A percentile compares a stretch with the other conserved stretches of the same genome.
Conservation (phyloP, 176 grass and related monocot genomes). For the Typha latifolia region DNA sequence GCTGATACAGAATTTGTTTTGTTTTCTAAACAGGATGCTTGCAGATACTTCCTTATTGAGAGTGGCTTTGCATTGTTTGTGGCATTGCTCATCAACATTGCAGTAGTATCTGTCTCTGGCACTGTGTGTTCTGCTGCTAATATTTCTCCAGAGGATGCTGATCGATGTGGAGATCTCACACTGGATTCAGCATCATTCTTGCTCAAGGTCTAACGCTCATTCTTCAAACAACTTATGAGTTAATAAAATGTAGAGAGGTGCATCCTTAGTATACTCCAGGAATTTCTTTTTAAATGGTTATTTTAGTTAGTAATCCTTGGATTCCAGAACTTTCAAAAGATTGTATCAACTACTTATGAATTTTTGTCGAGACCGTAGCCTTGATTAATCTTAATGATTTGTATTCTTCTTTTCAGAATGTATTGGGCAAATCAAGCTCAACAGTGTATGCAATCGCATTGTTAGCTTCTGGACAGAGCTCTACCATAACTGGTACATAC, state of each 20-base stretch:
- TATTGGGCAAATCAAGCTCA: slow-evolving; percentile 72
- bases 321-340: no score
- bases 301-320: no score
- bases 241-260: no score
- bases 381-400: slow-evolving; percentile 3
- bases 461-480: slow-evolving; percentile 92
- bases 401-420: slow-evolving; percentile 48
- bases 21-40: slow-evolving; percentile 42
- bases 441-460: slow-evolving; percentile 70
- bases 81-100: slow-evolving; percentile 83
- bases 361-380: not conserved
- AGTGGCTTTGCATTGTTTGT: slow-evolving; percentile 74
- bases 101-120: slow-evolving; percentile 61
- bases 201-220: slow-evolving; percentile 36
- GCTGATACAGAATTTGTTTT: not conserved
- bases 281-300: no score
- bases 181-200: slow-evolving; percentile 74
- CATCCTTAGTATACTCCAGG: no score
- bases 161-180: slow-evolving; percentile 43
- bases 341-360: not conserved
- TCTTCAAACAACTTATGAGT: not conserved
- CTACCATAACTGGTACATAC: slow-evolving; percentile 87
- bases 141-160: slow-evolving; percentile 31
- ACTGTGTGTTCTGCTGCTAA: slow-evolving; percentile 36
- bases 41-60: slow-evolving; percentile 74